Base-by-base conservation (phyloP, 2,329 filamentous ascomycete species). In the Neonectria punicea region DNA sequence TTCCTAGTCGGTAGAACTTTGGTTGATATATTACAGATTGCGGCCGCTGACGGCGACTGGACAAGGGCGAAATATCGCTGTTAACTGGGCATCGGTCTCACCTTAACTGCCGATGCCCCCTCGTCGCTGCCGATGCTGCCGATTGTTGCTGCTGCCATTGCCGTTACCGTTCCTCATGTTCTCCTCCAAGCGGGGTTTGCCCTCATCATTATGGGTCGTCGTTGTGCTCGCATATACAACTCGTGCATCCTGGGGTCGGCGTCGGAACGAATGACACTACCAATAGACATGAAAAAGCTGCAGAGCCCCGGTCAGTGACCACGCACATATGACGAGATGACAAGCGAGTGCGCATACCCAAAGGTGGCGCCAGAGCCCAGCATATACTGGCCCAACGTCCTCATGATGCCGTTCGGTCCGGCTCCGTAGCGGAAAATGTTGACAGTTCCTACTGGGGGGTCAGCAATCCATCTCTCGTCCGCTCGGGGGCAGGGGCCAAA, bases 211-310 rank as follows among this genome's bases (percentile, higher is more conserved):
- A 95, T 89, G 25, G 94, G 93, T 68, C 89, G 87, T 74, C 91
- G 86, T 72, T 91, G 89, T 55, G 92, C 90, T 78, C 89, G 88
- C 72, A 89, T 87, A 82, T 95, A 97, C 63, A 92, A 89, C 77
- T 94, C 88, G 71, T 89, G 86, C 64, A 91, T 85, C 74, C 92
- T 90, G 41, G 92, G 90, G 47, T 93, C 93, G 70, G 93, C 90
- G 74, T 99, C 96, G 65, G 93, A 94, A 77, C 96, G 92, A 76
- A 99, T 98, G 49, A 97, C 94, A 74, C 93, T 97, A 73, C 96
- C 96, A 73, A 99, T 97, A 63, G 93, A 95, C 96, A 99, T 99
- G 87, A 99, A 99, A 84, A 98, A 98, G 25, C 88, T 90, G 69
- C 20, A 59, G 11, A 2, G 30, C 43, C 20, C 13, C 39, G 41